A percentile compares a stretch with the other conserved stretches of the same genome.
phyloP scores from a whole-genome alignment of 179 eudicot genomes.

The Beta corolliflora region DNA sequence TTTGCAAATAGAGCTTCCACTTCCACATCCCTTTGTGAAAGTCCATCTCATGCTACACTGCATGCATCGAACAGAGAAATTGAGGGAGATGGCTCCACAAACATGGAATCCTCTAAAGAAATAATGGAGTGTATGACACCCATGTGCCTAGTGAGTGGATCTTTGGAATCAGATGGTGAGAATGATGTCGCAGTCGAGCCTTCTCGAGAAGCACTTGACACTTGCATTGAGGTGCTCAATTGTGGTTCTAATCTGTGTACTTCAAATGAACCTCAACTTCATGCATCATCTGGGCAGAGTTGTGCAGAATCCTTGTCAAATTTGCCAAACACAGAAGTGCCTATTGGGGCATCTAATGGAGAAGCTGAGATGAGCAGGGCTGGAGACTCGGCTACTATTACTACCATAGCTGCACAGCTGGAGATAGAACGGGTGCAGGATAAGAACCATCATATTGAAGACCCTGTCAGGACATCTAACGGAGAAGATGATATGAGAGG shows the following conservation, averaged over 20 bases:
- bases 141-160: constrained; percentile 14
- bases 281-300: constrained; percentile 15
- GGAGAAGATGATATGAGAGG: constrained; percentile 1
- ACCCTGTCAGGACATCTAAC: background rate
- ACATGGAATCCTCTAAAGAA: constrained; percentile 17
- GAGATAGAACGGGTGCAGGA: background rate
- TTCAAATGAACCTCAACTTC: constrained; percentile 10
- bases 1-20: constrained; percentile 1
- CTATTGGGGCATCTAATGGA: constrained; percentile 8
- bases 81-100: constrained; percentile 27
- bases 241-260: constrained; percentile 1
- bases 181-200: constrained; percentile 11
- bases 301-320: constrained; percentile 3
- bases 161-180: constrained; percentile 30
- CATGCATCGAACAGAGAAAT: constrained; percentile 6
- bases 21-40: constrained; percentile 5
- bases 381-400: constrained; percentile 8
- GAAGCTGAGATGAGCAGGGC: constrained; percentile 2
- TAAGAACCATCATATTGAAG: background rate
- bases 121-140: background rate
- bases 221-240: background rate
- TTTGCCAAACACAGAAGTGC: background rate
- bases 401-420: background rate
- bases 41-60: constrained; percentile 7
- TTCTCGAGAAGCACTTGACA: constrained; percentile 6